Evolutionary conservation across 352 stramenopile species (phyloP), one percentile per base, ranked within the genome.

Genomic region (Phytophthora nicotianae): DNA sequence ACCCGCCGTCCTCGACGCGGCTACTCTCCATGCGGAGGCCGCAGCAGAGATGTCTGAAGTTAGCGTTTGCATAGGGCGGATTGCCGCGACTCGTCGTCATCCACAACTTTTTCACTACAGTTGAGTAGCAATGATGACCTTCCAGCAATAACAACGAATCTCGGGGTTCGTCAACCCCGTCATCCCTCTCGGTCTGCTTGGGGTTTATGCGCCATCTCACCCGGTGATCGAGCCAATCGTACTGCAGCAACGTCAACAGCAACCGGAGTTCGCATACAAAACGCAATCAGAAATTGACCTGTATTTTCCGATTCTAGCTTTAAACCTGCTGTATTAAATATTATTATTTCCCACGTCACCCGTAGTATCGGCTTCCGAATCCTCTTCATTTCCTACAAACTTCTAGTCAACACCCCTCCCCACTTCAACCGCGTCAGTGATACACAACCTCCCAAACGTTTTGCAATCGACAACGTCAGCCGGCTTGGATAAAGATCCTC

Each of bases 31-130:
- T 37, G 33, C 26, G 10, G 20, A 45, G 38, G 62, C 48, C 53
- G 48, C 62, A 65, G 60, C n/a, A 70, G 55, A 70, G 56, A 48
- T 40, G 62, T 43, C 49, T 46, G 54, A 54, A 70, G 61, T 65
- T 35, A 51, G 42, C 55, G 62, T 70, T 55, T 55, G 65, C 24
- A 48, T 41, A 24, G 62, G 55, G 60, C 62, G 41, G 54, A 65
- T 65, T 56, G 54, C 27, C 24, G 17, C 54, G 54, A 56, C 7
- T 29, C n/a, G n/a, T n/a, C n/a, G n/a, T 29, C 24, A 3, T 3
- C 24, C 24, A 7, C 24, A 3, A 29, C 24, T 29, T 29, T 29
- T 29, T 29, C 24, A 29, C 4, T n/a, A 29, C 24, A 29, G 24
- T 29, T 29, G 57, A 49, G 21, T 21, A 32, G 20, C 11, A 50